Base-by-base conservation (phyloP, 441 rosid genomes). In the Erodium texanum region DNA sequence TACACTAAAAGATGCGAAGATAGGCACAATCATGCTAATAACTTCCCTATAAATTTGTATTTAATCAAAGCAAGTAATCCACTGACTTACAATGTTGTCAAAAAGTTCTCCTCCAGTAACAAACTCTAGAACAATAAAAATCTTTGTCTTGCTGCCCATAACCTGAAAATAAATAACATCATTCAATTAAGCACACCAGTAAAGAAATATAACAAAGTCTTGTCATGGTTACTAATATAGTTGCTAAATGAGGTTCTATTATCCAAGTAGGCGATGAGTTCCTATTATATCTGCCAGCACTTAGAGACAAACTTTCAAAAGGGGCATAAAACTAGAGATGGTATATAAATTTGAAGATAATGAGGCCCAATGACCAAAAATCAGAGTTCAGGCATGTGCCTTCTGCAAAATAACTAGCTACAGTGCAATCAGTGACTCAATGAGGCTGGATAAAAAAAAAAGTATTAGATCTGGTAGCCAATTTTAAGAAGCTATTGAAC, bases 21-120 rank as follows among this genome's bases (percentile, higher is more conserved):
- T 29, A 14, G 20, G 8, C 43, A 64, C 34, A 11, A 43, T 43
- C 50, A 43, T 3, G 50, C 4, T 43, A 43, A 43, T 43, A 43
- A 43, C 50, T 11, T 43, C n/a, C 12, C 2, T 43, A 43, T 14
- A 8, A 11, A 14, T 11, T 43, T 11, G 50, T 43, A 48, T 48
- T 54, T 54, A 54, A 54, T 54, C 23, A 54, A 23, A 18, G 11
- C 7, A 9, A 23, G 23, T 50, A 11, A 56, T 67, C 63, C 56
- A 52, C n/a, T 16, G 22, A 78, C 98, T 85, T 78, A 92, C 98
- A 75, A 92, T 88, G 77, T 92, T 92, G 76, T 92, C 96, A 75
- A 92, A 92, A 68, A 92, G 90, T 75, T 92, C 98, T 84, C 98
- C 98, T 16, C 98, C 98, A 0, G 96, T 92, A 59, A 81, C 84